A percentile compares a stretch with the other conserved stretches of the same genome.
Conservation (phyloP, 306 rosid genomes). For the Hippophae rhamnoides region DNA sequence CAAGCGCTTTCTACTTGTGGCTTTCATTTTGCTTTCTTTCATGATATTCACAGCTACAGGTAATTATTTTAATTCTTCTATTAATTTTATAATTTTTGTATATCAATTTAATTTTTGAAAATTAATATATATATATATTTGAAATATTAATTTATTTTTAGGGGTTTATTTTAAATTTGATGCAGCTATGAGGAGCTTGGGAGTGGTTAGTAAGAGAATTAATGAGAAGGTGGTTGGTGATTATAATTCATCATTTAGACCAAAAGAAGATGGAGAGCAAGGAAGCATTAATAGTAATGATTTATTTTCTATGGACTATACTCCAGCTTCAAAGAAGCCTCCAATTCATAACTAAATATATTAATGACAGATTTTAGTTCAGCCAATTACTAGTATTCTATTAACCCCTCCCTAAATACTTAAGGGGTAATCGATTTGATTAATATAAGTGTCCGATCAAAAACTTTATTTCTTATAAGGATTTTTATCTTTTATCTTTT, state of each 20-base stretch:
- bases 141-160: neutral
- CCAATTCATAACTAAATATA: constrained; percentile 64
- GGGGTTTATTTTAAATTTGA: constrained; percentile 2
- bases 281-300: constrained; percentile 27
- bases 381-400: neutral
- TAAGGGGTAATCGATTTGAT: no score
- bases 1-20: constrained; percentile 35
- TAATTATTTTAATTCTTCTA: constrained; percentile 10
- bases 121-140: neutral
- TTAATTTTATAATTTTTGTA: neutral
- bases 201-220: constrained; percentile 19
- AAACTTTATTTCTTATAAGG: no score
- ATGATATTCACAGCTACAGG: constrained; percentile 47
- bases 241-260: neutral
- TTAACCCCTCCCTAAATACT: no score
- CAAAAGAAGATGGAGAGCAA: constrained; percentile 25
- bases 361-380: neutral
- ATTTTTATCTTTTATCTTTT: no score
- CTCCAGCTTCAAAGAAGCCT: constrained; percentile 72
- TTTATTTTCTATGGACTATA: constrained; percentile 62
- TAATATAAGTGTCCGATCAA: no score
- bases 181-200: constrained; percentile 44
- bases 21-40: constrained; percentile 48
- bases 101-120: neutral
- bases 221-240: constrained; percentile 21